Evolutionary conservation across 202 grass and related monocot species (phyloP).

Genomic region (Setaria italica): DNA sequence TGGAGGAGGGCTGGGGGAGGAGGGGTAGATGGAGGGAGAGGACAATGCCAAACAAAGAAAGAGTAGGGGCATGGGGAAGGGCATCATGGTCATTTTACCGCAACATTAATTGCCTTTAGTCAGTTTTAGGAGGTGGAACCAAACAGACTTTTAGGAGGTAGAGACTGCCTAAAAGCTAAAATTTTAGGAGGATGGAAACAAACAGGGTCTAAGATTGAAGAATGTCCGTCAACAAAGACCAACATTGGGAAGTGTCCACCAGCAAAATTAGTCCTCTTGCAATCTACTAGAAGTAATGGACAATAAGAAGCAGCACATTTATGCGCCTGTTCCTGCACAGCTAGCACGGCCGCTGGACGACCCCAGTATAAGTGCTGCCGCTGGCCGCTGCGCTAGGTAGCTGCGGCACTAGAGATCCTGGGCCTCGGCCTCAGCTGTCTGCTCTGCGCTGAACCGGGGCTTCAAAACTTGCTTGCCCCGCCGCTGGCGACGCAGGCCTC

Average conservation of each 20-base stretch:
- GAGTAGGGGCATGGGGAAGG: no score
- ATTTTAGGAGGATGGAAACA: no score
- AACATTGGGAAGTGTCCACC: no score
- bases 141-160: no score
- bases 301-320: not conserved
- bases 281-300: not conserved
- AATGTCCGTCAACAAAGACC: no score
- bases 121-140: no score
- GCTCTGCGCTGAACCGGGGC: not conserved
- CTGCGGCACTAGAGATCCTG: not conserved
- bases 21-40: conserved; percentile 33
- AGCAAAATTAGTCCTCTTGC: no score
- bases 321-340: not conserved
- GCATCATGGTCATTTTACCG: no score
- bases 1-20: not conserved
- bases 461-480: not conserved
- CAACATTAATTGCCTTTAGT: no score
- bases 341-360: not conserved
- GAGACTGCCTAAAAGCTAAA: no score
- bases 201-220: no score
- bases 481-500: not conserved
- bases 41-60: not conserved
- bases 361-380: not conserved
- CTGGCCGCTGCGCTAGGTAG: no score
- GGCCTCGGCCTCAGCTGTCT: not conserved